phyloP scores from a whole-genome alignment of 2,329 filamentous ascomycete genomes.

The Aspergillus pseudonomiae region DNA sequence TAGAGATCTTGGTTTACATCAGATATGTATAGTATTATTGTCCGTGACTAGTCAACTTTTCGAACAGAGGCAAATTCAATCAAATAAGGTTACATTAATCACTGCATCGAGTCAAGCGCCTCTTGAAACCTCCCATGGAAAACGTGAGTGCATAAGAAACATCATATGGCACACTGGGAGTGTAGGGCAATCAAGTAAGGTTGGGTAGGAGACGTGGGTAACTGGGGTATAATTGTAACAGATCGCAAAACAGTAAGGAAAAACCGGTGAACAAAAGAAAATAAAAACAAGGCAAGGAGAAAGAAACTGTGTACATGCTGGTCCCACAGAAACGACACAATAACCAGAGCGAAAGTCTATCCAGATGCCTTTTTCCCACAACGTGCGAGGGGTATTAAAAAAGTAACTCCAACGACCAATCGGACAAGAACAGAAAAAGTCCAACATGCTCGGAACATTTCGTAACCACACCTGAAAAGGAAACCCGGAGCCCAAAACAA shows the following conservation, averaged over 20 bases:
- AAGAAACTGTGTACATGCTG: slow-evolving; percentile 7
- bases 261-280: neutral
- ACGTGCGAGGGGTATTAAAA: slow-evolving; percentile 29
- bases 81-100: slow-evolving; percentile 1
- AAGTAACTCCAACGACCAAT: slow-evolving; percentile 21
- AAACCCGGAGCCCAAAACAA: slow-evolving; percentile 17
- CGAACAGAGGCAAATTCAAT: neutral
- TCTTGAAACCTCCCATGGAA: neutral
- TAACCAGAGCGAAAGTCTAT: slow-evolving; percentile 26
- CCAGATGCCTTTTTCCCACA: slow-evolving; percentile 25
- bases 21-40: neutral
- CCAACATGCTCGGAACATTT: slow-evolving; percentile 15
- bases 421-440: slow-evolving; percentile 23
- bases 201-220: slow-evolving; percentile 1
- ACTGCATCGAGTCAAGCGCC: neutral
- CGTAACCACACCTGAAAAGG: slow-evolving; percentile 15
- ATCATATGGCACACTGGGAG: slow-evolving; percentile 10
- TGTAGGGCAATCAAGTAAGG: slow-evolving; percentile 1
- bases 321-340: slow-evolving; percentile 15
- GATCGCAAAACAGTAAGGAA: neutral
- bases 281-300: neutral
- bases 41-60: neutral
- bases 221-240: slow-evolving; percentile 15
- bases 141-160: slow-evolving; percentile 9
- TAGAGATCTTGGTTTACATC: neutral